These are phyloP conservation scores for Ophiosphaerella narmari DNA, from an alignment of 2,329 filamentous ascomycete genomes.

Conservation along the genomic window DNA sequence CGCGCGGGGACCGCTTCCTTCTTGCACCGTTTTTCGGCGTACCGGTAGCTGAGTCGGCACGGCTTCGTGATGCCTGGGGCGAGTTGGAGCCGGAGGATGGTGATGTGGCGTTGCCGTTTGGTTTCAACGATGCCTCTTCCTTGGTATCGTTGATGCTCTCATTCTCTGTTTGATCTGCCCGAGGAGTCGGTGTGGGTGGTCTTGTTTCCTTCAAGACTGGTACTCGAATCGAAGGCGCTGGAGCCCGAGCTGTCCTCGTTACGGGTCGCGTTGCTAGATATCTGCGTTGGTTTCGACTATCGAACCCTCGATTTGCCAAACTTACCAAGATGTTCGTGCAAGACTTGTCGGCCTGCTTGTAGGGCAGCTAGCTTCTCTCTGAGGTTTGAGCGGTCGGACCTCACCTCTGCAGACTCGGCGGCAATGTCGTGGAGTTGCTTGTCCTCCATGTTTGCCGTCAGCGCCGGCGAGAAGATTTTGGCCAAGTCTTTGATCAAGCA, in stretches of 20 bases:
- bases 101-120: conserved; percentile 1
- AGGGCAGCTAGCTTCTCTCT: conserved; percentile 19
- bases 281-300: background rate
- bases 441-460: conserved; percentile 25
- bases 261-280: conserved; percentile 6
- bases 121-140: background rate
- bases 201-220: background rate
- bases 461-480: conserved; percentile 23
- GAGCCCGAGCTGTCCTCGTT: background rate
- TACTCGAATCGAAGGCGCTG: background rate
- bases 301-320: background rate
- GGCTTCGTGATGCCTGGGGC: background rate
- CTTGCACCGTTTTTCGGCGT: background rate
- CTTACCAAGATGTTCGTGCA: conserved; percentile 22
- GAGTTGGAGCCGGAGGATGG: conserved; percentile 2
- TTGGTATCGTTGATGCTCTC: background rate
- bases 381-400: conserved; percentile 14
- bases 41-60: background rate
- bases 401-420: conserved; percentile 28
- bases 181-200: background rate
- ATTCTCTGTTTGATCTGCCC: background rate
- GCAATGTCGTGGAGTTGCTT: conserved; percentile 26
- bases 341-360: conserved; percentile 14
- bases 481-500: conserved; percentile 27
- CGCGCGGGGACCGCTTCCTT: background rate